Evolutionary conservation across 805 yeast species (phyloP).

Genomic region (Teunomyces kruisii): DNA sequence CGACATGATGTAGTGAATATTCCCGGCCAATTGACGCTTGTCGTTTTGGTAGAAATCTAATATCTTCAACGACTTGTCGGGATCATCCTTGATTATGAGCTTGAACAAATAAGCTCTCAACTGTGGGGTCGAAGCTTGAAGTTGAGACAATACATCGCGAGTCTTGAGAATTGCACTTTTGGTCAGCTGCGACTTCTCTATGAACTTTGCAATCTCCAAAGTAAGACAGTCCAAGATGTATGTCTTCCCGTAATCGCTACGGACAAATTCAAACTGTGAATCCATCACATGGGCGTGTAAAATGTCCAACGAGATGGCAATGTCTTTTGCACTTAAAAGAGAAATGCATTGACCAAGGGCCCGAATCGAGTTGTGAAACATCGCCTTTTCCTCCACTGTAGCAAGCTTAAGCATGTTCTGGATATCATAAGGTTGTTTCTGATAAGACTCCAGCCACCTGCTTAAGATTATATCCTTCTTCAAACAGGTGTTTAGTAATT

Average conservation of each 20-base stretch:
- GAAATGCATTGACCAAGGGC: conserved; percentile 32
- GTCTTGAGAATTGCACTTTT: conserved; percentile 16
- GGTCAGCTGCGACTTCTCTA: conserved; percentile 10
- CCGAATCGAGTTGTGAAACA: conserved; percentile 25
- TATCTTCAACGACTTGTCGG: conserved; percentile 23
- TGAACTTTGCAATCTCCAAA: conserved; percentile 19
- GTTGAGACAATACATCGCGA: conserved; percentile 17
- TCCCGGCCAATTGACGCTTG: conserved; percentile 20
- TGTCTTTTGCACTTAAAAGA: conserved; percentile 15
- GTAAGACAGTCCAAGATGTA: conserved; percentile 21
- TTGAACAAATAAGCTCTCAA: conserved; percentile 20
- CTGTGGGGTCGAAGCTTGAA: conserved; percentile 13
- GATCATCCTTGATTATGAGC: conserved; percentile 27
- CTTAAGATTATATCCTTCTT: conserved; percentile 6
- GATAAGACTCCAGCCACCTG: background rate
- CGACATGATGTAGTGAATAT: conserved; percentile 15
- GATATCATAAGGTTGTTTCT: conserved; percentile 11
- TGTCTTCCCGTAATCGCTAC: conserved; percentile 12
- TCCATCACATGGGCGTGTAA: conserved; percentile 9
- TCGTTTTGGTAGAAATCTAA: conserved; percentile 20
- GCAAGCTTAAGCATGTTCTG: conserved; percentile 14
- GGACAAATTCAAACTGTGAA: conserved; percentile 9
- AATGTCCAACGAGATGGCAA: conserved; percentile 16
- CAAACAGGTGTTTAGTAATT: conserved; percentile 13
- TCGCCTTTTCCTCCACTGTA: conserved; percentile 17